Conservation (phyloP, 2,329 filamentous ascomycete genomes). For the Epichloe baconii region DNA sequence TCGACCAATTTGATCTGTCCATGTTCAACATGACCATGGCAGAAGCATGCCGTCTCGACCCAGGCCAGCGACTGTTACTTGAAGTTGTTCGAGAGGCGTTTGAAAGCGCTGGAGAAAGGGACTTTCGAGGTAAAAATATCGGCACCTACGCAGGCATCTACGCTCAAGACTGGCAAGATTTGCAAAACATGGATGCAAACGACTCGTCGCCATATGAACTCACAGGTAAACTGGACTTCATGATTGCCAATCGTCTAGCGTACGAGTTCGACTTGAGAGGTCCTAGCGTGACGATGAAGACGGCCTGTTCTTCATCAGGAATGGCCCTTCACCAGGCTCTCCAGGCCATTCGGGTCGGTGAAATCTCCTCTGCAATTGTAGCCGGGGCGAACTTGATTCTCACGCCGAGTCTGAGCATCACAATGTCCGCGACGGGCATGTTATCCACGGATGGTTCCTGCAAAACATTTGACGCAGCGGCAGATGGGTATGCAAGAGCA, state of each 20-base stretch:
- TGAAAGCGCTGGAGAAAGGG: too few relatives aligned
- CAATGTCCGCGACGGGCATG: constrained; percentile 4
- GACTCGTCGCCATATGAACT: too few relatives aligned
- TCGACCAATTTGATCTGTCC: too few relatives aligned
- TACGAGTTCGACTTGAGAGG: constrained; percentile 40
- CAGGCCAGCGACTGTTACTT: too few relatives aligned
- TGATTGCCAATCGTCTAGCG: constrained; percentile 31
- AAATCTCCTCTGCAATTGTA: constrained; percentile 30
- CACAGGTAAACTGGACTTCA: too few relatives aligned
- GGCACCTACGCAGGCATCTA: too few relatives aligned
- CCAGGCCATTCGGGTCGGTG: constrained; percentile 31
- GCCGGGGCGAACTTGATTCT: constrained; percentile 17
- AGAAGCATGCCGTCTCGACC: too few relatives aligned
- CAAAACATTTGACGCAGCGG: constrained; percentile 17
- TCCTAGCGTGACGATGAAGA: constrained; percentile 36
- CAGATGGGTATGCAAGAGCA: constrained; percentile 40
- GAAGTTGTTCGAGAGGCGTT: too few relatives aligned
- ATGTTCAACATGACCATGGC: too few relatives aligned
- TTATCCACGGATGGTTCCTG: constrained; percentile 6
- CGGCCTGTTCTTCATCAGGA: constrained; percentile 35
- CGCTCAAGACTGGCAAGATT: too few relatives aligned
- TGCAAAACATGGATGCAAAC: too few relatives aligned
- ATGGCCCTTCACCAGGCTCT: constrained; percentile 34
- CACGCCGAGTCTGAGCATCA: not conserved
- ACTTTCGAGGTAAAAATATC: too few relatives aligned